Conservation (phyloP, 371 early-diverging fungal species). For the Chytridium lagenaria region DNA sequence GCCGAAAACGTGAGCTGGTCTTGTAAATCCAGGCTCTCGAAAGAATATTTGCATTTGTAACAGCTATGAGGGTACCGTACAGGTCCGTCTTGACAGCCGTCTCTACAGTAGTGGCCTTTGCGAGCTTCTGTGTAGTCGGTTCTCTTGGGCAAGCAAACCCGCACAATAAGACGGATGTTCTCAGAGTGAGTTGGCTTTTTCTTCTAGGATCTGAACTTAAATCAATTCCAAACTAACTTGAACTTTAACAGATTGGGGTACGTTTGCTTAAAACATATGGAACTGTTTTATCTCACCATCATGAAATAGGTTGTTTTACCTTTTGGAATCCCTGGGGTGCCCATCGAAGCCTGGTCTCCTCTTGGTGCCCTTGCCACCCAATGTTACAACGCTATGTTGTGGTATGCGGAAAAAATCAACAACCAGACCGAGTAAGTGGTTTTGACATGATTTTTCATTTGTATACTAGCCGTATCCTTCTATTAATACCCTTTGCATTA, state of each 20-base stretch:
- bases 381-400: background rate
- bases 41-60: too few relatives aligned
- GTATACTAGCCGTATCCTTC: background rate
- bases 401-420: background rate
- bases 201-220: background rate
- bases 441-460: background rate
- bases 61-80: too few relatives aligned
- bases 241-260: background rate
- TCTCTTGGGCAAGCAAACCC: too few relatives aligned
- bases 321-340: background rate
- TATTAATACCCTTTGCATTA: background rate
- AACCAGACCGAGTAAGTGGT: slow-evolving; percentile 11
- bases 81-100: too few relatives aligned
- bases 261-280: too few relatives aligned
- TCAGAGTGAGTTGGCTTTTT: background rate
- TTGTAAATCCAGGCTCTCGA: too few relatives aligned
- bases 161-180: background rate
- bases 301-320: too few relatives aligned
- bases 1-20: too few relatives aligned
- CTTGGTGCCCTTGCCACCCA: background rate
- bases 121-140: too few relatives aligned
- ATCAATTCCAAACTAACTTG: background rate
- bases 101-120: too few relatives aligned
- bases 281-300: too few relatives aligned
- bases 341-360: background rate